A percentile compares a stretch with the other conserved stretches of the same genome.
phyloP scores from a whole-genome alignment of 768 basidiomycete genomes.

The Serpula lacrymans region DNA sequence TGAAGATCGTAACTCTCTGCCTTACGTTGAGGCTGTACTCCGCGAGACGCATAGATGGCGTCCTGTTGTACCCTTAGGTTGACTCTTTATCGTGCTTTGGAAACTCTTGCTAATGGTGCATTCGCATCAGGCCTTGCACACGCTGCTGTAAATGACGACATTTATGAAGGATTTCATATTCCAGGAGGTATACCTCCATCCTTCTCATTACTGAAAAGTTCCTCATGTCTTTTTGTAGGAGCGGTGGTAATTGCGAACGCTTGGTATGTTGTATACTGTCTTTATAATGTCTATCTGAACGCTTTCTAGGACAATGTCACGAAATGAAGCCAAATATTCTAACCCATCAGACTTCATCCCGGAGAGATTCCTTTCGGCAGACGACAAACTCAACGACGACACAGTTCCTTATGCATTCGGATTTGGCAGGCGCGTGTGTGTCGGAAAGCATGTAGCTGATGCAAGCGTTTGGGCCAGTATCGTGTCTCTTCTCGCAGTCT shows the following conservation, averaged over 20 bases:
- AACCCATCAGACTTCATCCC: constrained; percentile 31
- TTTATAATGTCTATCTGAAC: too few species aligned
- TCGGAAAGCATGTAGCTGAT: constrained; percentile 7
- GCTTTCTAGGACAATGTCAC: constrained; percentile 3
- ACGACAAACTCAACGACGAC: background rate
- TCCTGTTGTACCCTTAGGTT: background rate
- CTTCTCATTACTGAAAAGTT: too few species aligned
- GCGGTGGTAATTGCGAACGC: constrained; percentile 27
- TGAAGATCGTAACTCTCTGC: constrained; percentile 13
- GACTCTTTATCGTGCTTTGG: background rate
- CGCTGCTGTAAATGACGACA: background rate
- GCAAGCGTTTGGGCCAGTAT: constrained; percentile 8
- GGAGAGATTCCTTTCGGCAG: constrained; percentile 30
- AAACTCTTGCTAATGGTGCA: background rate
- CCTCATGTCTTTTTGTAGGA: too few species aligned
- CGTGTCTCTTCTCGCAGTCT: constrained; percentile 4
- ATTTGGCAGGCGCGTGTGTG: constrained; percentile 1
- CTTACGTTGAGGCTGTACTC: constrained; percentile 31
- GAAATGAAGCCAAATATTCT: constrained; percentile 19
- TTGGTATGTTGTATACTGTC: constrained; percentile 17
- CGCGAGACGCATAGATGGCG: constrained; percentile 33
- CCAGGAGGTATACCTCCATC: background rate
- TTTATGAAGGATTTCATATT: background rate
- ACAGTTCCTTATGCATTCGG: background rate
- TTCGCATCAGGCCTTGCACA: background rate